A percentile compares a stretch with the other conserved stretches of the same genome.
Evolutionary conservation across 257 asterid genomes (phyloP).

Genomic region (Leptodermis oblonga): DNA sequence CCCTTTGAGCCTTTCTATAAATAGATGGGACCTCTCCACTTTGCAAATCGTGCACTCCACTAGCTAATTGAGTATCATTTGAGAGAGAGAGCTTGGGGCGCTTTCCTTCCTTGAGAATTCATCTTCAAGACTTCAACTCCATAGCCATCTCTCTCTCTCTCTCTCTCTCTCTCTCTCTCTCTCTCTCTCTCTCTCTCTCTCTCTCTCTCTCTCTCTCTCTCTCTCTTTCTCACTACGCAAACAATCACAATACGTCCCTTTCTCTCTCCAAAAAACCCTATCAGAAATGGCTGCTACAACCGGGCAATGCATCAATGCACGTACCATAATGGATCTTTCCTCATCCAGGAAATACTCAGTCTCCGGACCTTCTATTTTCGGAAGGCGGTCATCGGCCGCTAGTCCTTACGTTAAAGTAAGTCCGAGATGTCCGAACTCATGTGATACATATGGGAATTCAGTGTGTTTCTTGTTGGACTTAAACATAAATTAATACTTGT

Average conservation of each 20-base stretch:
- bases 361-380: constrained; percentile 32
- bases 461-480: not conserved
- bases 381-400: constrained; percentile 28
- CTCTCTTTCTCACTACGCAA: no score
- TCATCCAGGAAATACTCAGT: constrained; percentile 31
- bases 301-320: constrained; percentile 31
- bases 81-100: not conserved
- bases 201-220: not conserved
- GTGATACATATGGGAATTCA: not conserved
- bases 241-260: no score
- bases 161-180: not conserved
- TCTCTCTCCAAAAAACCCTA: not conserved
- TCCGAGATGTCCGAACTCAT: not conserved
- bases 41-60: not conserved
- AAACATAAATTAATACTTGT: no score
- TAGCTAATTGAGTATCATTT: not conserved
- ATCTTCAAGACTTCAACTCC: not conserved
- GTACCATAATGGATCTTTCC: constrained; percentile 36
- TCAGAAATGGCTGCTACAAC: constrained; percentile 30
- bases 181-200: not conserved
- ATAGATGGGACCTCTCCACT: not conserved
- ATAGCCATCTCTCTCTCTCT: no score
- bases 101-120: not conserved
- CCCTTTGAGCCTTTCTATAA: not conserved
- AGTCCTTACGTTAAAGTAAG: constrained; percentile 39